Evolutionary conservation across 1,139 yeast genomes (phyloP).

Genomic region (Debaryomyces fabryi): DNA sequence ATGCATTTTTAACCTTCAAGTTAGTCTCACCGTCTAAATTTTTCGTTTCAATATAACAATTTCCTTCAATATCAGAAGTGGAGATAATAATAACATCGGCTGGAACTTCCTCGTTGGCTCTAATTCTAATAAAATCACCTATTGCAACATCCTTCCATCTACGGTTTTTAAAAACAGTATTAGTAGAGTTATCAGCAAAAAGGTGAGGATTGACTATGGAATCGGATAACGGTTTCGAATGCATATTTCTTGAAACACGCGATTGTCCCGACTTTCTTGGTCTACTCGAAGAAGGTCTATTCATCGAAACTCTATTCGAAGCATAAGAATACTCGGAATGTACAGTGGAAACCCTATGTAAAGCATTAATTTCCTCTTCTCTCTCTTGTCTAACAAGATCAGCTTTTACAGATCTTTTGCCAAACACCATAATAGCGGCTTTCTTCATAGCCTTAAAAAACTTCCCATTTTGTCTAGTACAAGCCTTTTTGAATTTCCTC

Average conservation of each 20-base stretch:
- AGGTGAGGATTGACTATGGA: conserved; percentile 39
- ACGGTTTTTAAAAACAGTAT: conserved; percentile 59
- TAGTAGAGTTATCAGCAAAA: conserved; percentile 22
- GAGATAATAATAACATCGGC: conserved; percentile 84
- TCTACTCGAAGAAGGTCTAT: conserved; percentile 6
- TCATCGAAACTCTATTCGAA: conserved; percentile 10
- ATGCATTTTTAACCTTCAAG: conserved; percentile 75
- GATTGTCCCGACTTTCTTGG: conserved; percentile 18
- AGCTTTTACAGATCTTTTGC: conserved; percentile 30
- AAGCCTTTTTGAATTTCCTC: conserved; percentile 62
- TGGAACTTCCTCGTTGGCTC: conserved; percentile 89
- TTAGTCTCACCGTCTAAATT: conserved; percentile 97
- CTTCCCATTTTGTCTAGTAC: conserved; percentile 27
- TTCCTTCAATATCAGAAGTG: conserved; percentile 86
- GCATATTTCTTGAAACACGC: conserved; percentile 13
- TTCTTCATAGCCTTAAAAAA: conserved; percentile 26
- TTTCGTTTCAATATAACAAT: conserved; percentile 91
- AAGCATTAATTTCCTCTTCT: conserved; percentile 30
- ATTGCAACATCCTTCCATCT: conserved; percentile 89
- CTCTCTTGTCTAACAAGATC: conserved; percentile 30
- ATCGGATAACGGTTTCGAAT: conserved; percentile 20
- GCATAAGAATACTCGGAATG: conserved; percentile 34
- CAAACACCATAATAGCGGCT: conserved; percentile 29
- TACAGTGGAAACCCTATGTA: conserved; percentile 45
- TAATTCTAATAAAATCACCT: conserved; percentile 84